Evolutionary conservation across 306 rosid genomes (phyloP), one percentile per base, ranked within the genome.

Genomic region (Cucumis cinereus): DNA sequence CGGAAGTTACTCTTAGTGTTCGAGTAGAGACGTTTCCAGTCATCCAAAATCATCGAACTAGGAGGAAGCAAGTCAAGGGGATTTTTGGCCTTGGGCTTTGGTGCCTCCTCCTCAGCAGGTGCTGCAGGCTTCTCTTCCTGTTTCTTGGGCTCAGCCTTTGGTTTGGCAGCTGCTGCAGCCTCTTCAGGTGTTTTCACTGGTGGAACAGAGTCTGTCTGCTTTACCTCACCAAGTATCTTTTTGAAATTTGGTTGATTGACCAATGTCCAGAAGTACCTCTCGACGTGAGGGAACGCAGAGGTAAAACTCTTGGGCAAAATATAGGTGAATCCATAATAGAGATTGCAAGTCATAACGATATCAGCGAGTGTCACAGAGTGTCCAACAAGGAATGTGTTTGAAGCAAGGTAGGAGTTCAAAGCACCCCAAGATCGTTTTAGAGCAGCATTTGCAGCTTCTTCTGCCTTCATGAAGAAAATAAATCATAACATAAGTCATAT

Each of bases 251-350:
- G 97, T 78, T 91, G 96, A 77, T 93, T 87, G 80, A 93, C 94
- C 90, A 91, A 52, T 55, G 98, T 93, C 98, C 97, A 91, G 62
- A 93, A 93, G 87, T 91, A 88, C 81, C 98, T 86, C 81, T 93
- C 98, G 52, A 91, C 96, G 57, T 90, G 95, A 76, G 95, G 96
- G 74, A 90, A 93, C 86, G 89, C 96, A 7, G 93, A 85, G 71
- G 98, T 85, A 88, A 88, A 83, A 81, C 86, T 93, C 86, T 90
- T 89, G 1, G 89, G 79, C 67, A 89, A 30, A 52, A 88, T 16
- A 5, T 0, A 11, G 10, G 77, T 6, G 82, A 86, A 86, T 38
- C 98, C 96, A 0, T 19, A 0, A 24, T 17, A 76, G 83, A 93
- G 80, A 76, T 82, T 86, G 83, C 87, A 78, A 4, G 84, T 87